phyloP scores from a whole-genome alignment of 2,329 filamentous ascomycete genomes.

The Colletotrichum chlorophyti region DNA sequence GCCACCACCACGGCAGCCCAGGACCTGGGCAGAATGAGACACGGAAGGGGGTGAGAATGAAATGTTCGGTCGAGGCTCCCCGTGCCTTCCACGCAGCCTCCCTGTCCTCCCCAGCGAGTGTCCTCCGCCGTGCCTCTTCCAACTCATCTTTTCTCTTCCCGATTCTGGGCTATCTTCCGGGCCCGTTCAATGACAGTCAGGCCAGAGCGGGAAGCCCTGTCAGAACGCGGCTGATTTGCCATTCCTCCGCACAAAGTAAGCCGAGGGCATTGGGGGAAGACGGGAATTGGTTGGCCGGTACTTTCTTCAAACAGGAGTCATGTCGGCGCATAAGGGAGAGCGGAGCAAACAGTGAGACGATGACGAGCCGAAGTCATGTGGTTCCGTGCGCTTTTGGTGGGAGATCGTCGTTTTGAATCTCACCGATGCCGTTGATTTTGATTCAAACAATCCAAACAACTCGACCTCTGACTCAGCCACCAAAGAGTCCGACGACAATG shows the following conservation, averaged over 20 bases:
- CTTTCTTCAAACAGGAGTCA: neutral
- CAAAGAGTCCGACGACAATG: neutral
- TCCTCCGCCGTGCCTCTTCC: conserved; percentile 25
- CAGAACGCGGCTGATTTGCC: neutral
- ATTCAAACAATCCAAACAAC: conserved; percentile 4
- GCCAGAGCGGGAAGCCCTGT: neutral
- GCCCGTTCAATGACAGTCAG: conserved; percentile 15
- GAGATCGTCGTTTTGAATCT: conserved; percentile 17
- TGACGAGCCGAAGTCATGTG: neutral
- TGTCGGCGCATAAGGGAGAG: conserved; percentile 17
- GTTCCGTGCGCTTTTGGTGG: conserved; percentile 9
- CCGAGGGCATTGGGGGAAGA: conserved; percentile 16
- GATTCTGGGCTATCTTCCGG: conserved; percentile 6
- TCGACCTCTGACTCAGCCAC: conserved; percentile 27
- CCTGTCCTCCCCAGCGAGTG: conserved; percentile 1
- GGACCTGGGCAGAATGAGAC: conserved; percentile 4
- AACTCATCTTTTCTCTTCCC: conserved; percentile 33
- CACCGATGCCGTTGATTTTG: neutral
- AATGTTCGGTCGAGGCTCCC: conserved; percentile 8
- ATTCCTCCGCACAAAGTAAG: conserved; percentile 7
- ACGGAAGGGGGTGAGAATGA: neutral
- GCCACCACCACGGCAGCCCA: conserved; percentile 8
- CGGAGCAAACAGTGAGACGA: neutral
- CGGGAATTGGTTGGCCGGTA: neutral
- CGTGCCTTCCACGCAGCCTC: conserved; percentile 10